These are phyloP conservation scores for Cyclotella baltica DNA, from an alignment of 108 stramenopile genomes.

Conservation along the genomic window DNA sequence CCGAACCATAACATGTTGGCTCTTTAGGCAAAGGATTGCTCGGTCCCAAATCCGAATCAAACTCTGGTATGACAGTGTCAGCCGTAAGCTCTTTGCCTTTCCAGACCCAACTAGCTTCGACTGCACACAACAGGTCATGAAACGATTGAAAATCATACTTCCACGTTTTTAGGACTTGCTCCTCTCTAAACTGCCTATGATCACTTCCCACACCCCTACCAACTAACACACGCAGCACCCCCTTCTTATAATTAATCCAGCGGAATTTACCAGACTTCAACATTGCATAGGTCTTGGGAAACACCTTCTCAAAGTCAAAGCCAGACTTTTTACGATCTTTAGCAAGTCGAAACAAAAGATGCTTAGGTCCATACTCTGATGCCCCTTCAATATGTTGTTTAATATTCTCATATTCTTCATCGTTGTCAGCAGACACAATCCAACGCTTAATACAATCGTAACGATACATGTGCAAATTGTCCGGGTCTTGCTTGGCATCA, in stretches of 20 bases:
- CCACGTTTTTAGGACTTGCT: conserved; percentile 41
- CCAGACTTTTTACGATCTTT: conserved; percentile 14
- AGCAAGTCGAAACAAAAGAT: conserved; percentile 21
- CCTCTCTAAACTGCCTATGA: conserved; percentile 11
- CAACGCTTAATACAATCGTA: conserved; percentile 40
- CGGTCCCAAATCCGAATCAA: conserved; percentile 45
- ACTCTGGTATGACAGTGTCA: conserved; percentile 11
- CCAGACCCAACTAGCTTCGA: conserved; percentile 54
- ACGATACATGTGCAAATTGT: conserved; percentile 19
- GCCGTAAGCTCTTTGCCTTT: conserved; percentile 34
- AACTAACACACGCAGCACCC: conserved; percentile 38
- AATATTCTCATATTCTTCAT: conserved; percentile 15
- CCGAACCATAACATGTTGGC: conserved; percentile 19
- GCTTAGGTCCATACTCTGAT: conserved; percentile 16
- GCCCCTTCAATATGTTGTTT: conserved; percentile 3
- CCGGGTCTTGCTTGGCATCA: conserved; percentile 17
- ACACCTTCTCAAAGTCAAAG: conserved; percentile 42
- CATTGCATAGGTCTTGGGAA: conserved; percentile 49
- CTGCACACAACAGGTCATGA: conserved; percentile 47
- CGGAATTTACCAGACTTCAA: conserved; percentile 38
- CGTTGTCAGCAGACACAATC: conserved; percentile 12
- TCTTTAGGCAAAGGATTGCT: conserved; percentile 9
- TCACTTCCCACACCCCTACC: conserved; percentile 37
- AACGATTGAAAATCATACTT: conserved; percentile 47
- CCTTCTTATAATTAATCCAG: conserved; percentile 47